Evolutionary conservation across 805 yeast genomes (phyloP).

Genomic region (Blastobotrys parvus): DNA sequence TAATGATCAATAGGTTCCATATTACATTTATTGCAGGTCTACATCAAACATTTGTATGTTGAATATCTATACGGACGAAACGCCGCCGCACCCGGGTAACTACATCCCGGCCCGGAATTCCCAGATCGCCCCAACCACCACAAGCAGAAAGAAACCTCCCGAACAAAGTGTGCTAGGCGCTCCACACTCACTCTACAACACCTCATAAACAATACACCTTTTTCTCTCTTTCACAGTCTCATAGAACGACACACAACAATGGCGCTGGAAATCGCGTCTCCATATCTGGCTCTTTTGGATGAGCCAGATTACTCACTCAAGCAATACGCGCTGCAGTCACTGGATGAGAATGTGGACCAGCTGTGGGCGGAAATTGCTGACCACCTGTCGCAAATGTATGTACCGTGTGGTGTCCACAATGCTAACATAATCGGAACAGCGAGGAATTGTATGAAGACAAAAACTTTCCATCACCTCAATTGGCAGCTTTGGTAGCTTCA

Average conservation of each 20-base stretch:
- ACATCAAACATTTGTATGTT: too few species aligned
- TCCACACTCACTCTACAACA: background rate
- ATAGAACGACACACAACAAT: conserved; percentile 20
- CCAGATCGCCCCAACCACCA: background rate
- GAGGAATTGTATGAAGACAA: conserved; percentile 88
- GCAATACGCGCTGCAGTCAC: conserved; percentile 73
- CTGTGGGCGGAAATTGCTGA: conserved; percentile 98
- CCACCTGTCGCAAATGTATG: conserved; percentile 60
- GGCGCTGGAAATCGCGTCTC: conserved; percentile 80
- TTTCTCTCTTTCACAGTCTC: background rate
- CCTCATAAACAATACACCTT: background rate
- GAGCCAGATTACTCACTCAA: conserved; percentile 75
- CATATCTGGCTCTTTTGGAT: conserved; percentile 78
- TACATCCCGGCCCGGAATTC: too few species aligned
- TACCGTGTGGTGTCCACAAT: background rate
- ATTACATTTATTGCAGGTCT: too few species aligned
- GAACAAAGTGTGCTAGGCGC: too few species aligned
- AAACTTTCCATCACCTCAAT: conserved; percentile 59
- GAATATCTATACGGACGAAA: too few species aligned
- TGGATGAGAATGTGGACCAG: conserved; percentile 78
- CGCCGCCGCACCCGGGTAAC: too few species aligned
- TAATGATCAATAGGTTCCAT: too few species aligned
- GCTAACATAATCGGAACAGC: conserved; percentile 9
- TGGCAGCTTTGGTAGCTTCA: conserved; percentile 89
- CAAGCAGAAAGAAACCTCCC: background rate